phyloP scores from a whole-genome alignment of 345 rosid genomes.

The Trapa incisa region DNA sequence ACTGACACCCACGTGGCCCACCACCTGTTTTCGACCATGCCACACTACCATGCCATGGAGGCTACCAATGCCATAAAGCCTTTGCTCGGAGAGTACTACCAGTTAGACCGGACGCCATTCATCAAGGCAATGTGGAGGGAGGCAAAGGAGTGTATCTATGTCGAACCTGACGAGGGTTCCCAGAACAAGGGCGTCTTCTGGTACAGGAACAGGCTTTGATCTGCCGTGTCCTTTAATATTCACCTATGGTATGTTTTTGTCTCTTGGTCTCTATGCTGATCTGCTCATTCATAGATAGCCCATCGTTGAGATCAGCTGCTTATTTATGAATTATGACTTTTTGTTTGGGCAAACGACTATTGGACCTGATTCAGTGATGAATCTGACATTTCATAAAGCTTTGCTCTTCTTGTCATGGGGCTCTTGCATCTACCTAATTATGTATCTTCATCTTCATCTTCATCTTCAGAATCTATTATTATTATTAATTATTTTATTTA shows the following conservation, averaged over 20 bases:
- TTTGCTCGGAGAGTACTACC: conserved; percentile 64
- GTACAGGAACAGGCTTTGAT: conserved; percentile 55
- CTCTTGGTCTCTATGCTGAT: too few species aligned
- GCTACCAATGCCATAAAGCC: conserved; percentile 87
- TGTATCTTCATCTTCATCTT: too few species aligned
- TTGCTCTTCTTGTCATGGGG: too few species aligned
- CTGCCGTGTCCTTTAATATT: neutral
- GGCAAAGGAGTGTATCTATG: conserved; percentile 79
- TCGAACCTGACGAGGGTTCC: conserved; percentile 52
- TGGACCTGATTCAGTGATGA: too few species aligned
- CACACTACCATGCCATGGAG: conserved; percentile 83
- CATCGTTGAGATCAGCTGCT: too few species aligned
- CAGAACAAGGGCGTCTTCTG: conserved; percentile 64
- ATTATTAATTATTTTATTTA: too few species aligned
- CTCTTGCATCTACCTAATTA: too few species aligned
- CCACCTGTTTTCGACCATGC: conserved; percentile 78
- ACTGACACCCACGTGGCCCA: conserved; percentile 86
- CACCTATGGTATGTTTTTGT: neutral
- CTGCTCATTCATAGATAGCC: too few species aligned
- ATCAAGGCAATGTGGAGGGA: conserved; percentile 73
- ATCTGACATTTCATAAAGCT: too few species aligned
- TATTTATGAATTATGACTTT: too few species aligned
- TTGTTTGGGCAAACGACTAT: too few species aligned
- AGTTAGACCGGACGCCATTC: conserved; percentile 57
- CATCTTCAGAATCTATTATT: too few species aligned